Percentiles rank a stretch among this genome's conserved stretches.
phyloP scores from a whole-genome alignment of 108 stramenopile genomes.

The Cyclotella sp. region DNA sequence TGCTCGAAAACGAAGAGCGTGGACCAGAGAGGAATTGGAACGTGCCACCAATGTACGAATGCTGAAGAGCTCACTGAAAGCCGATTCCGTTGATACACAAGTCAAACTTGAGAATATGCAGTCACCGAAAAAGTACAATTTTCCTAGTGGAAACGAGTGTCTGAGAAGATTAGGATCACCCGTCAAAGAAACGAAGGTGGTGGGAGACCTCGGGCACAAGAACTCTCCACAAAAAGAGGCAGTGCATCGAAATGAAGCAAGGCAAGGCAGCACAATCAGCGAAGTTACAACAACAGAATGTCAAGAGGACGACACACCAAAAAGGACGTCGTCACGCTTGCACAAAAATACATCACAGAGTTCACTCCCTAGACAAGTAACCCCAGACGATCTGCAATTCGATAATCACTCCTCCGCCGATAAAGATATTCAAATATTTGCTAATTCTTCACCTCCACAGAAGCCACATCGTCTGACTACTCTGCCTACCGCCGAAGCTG shows the following conservation, averaged over 20 bases:
- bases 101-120: too few species aligned
- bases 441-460: background rate
- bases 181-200: background rate
- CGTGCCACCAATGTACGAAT: background rate
- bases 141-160: slow-evolving; percentile 8
- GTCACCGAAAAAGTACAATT: slow-evolving; percentile 2
- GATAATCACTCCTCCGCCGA: background rate
- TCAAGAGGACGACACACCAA: background rate
- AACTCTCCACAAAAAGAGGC: background rate
- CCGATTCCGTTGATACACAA: too few species aligned
- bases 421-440: background rate
- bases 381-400: background rate
- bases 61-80: background rate
- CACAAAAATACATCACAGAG: background rate
- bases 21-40: background rate
- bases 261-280: background rate
- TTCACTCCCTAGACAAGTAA: background rate
- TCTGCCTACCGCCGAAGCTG: background rate
- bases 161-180: slow-evolving; percentile 3
- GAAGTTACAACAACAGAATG: background rate
- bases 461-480: background rate
- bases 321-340: background rate
- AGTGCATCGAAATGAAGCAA: background rate
- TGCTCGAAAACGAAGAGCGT: background rate
- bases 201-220: background rate